These are phyloP conservation scores for Parasitella parasitica DNA, from an alignment of 371 early-diverging fungal genomes.

Conservation along the genomic window DNA sequence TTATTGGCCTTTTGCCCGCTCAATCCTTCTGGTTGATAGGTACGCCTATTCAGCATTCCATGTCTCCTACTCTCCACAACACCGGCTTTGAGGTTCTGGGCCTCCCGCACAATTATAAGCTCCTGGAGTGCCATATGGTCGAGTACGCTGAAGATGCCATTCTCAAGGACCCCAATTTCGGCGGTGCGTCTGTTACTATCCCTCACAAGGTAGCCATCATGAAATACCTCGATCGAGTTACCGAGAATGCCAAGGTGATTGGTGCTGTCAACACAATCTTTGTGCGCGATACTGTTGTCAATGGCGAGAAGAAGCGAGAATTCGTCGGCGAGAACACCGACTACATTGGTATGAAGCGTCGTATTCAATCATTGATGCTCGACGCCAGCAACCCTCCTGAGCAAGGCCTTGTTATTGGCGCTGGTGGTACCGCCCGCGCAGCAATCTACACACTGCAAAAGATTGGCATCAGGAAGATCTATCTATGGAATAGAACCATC, in stretches of 20 bases:
- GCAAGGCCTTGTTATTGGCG: conserved; percentile 87
- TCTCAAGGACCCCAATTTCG: conserved; percentile 69
- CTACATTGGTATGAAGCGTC: conserved; percentile 82
- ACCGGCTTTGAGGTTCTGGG: conserved; percentile 86
- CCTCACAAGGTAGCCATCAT: conserved; percentile 90
- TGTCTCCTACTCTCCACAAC: conserved; percentile 93
- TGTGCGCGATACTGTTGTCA: conserved; percentile 41
- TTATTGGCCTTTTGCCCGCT: conserved; percentile 70
- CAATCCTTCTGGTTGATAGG: conserved; percentile 87
- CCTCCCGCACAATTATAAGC: conserved; percentile 76
- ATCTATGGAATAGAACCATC: conserved; percentile 87
- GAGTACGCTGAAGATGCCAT: conserved; percentile 61
- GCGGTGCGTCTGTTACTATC: conserved; percentile 95
- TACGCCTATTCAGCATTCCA: conserved; percentile 85
- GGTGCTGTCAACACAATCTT: conserved; percentile 93
- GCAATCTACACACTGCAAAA: conserved; percentile 84
- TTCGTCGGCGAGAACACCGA: conserved; percentile 94
- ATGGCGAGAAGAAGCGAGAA: conserved; percentile 42
- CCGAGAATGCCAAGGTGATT: conserved; percentile 78
- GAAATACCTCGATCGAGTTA: conserved; percentile 67
- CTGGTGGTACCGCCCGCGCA: conserved; percentile 95
- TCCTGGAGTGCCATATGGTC: conserved; percentile 72
- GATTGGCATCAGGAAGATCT: conserved; percentile 68
- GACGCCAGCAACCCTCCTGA: conserved; percentile 37
- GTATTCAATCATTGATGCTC: conserved; percentile 57